Conservation (phyloP, 2,329 filamentous ascomycete species). For the Ascochyta viciae-villosae region DNA sequence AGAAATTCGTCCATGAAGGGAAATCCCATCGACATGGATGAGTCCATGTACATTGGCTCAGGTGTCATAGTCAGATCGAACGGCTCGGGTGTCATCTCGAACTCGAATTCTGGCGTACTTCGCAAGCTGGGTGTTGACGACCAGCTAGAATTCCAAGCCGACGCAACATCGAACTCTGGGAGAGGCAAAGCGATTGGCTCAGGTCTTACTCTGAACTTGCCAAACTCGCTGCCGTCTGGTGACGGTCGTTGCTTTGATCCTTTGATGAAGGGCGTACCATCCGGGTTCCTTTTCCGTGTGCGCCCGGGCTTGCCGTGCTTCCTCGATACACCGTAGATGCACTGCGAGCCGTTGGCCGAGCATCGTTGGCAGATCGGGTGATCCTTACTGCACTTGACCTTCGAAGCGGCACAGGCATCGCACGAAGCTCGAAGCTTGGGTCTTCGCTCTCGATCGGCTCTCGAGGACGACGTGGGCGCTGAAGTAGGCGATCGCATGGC, state of each 20-base stretch:
- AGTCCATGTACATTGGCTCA: slow-evolving; percentile 35
- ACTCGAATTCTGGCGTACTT: slow-evolving; percentile 35
- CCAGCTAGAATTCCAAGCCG: slow-evolving; percentile 35
- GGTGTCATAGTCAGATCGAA: slow-evolving; percentile 32
- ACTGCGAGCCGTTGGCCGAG: slow-evolving; percentile 35
- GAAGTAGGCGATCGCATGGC: slow-evolving; percentile 28
- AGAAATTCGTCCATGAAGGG: slow-evolving; percentile 34
- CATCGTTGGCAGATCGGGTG: slow-evolving; percentile 45
- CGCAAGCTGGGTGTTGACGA: slow-evolving; percentile 37
- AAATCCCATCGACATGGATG: slow-evolving; percentile 21
- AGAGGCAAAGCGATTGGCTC: slow-evolving; percentile 30
- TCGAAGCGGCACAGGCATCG: slow-evolving; percentile 48
- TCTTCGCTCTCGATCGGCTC: slow-evolving; percentile 25
- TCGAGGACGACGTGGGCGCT: slow-evolving; percentile 25
- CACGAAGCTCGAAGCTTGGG: slow-evolving; percentile 47
- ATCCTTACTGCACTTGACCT: slow-evolving; percentile 48
- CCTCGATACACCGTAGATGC: slow-evolving; percentile 45
- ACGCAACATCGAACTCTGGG: slow-evolving; percentile 25
- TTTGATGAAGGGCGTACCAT: slow-evolving; percentile 42
- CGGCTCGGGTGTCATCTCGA: slow-evolving; percentile 39
- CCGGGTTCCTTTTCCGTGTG: slow-evolving; percentile 41
- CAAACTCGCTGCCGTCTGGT: slow-evolving; percentile 39
- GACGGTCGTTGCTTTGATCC: slow-evolving; percentile 38
- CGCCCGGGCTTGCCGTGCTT: slow-evolving; percentile 47
- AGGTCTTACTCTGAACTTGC: slow-evolving; percentile 35